Base-by-base conservation (phyloP, 1,284 basidiomycete species). In the Ustilago hordei region DNA sequence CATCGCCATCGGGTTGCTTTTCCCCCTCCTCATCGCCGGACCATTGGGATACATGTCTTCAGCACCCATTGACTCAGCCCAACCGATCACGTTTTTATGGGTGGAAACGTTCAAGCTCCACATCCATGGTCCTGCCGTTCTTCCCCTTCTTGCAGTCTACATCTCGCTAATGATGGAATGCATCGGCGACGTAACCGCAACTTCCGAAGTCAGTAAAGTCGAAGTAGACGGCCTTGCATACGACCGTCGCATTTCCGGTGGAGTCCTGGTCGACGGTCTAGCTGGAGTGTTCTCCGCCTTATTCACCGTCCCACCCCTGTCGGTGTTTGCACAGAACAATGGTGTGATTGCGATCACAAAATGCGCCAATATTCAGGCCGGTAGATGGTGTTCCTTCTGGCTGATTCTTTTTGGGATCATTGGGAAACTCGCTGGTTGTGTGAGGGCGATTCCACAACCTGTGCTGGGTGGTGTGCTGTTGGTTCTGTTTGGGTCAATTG, bases 101-200 rank as follows among this genome's bases (percentile, higher is more conserved):
- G 92, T 92, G 0, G 89, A 92, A 69, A 91, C 90, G 0, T 95
- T 95, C 88, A 92, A 92, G 80, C 89, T 95, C 38, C 84, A 89
- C 0, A 90, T 95, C 0, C 93, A 95, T 78, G 90, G 91, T 2
- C 92, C 93, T 3, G 93, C 93, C 0, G 92, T 95, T 50, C 86
- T 95, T 34, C 93, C 93, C 0, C 91, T 94, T 90, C 84, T 95
- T 28, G 92, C 92, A 0, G 92, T 94, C 1, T 94, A 94, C 84
- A 88, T 83, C 23, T 64, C 64, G 34, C 68, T 81, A 17, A 90
- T 92, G 2, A 92, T 93, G 91, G 93, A 95, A 86, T 92, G 92
- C 4, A 93, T 93, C 56, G 93, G 93, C 1, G 93, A 95, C 80
- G 91, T 95, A 78, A 94, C 93, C 0, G 93, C 93, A 0, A 92